Evolutionary conservation across 805 yeast genomes (phyloP), one percentile per base, ranked within the genome.

Genomic region (Saturnispora mendoncae): DNA sequence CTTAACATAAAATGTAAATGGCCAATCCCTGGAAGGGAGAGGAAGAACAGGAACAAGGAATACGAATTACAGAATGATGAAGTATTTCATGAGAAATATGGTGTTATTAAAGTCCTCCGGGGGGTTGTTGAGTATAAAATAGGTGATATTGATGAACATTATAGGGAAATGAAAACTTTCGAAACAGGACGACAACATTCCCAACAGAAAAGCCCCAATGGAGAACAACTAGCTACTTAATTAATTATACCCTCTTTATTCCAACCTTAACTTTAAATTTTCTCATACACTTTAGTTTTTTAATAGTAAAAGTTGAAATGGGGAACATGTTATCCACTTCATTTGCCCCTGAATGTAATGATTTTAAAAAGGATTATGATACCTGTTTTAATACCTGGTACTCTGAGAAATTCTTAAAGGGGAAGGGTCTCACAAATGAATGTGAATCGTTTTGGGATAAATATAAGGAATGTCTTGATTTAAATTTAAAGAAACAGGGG

Each of bases 301-400:
- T 18, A 10, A 9, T 18, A n/a, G 10, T 23, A 23, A 6, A 23
- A 23, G 26, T 23, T 6, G 26, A 23, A 26, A 80, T 80, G 86
- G 87, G 87, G 38, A 78, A 78, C 61, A 59, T 68, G 40, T 74
- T 83, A 83, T 80, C 88, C 14, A 71, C 94, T 6, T 86, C 95
- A 46, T 84, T 92, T 69, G 97, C 98, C 28, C 96, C 97, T 20
- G 97, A 92, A 65, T 92, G 98, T 63, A 85, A 94, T 18, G 83
- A 77, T 27, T 74, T 81, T 44, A 92, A 92, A 62, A 76, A 77
- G 52, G 75, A 78, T 54, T 92, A 92, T 56, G 97, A 92, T 57
- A 82, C 79, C 54, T 92, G 98, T 61, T 92, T 92, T 66, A 88
- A 87, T 62, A 73, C 74, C 50, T 88, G 98, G 98, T 92, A 92